These are phyloP conservation scores for Arthrobotrys megalospora DNA, from an alignment of 2,329 filamentous ascomycete species.

Conservation along the genomic window DNA sequence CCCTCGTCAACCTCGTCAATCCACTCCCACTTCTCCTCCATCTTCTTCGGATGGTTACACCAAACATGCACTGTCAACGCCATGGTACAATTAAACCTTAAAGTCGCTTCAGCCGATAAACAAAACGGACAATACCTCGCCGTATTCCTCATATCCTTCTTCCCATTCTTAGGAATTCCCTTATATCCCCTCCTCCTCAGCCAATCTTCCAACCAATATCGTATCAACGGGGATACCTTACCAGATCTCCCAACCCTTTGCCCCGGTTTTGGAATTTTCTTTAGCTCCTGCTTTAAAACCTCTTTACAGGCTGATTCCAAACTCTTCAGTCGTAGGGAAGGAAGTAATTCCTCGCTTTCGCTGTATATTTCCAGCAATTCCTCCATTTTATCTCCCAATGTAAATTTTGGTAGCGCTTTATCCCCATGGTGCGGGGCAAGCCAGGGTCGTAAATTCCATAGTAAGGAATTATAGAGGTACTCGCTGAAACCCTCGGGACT, in stretches of 20 bases:
- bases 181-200: slow-evolving; percentile 29
- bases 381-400: slow-evolving; percentile 32
- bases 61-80: slow-evolving; percentile 43
- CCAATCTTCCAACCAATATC: slow-evolving; percentile 55
- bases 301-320: slow-evolving; percentile 8
- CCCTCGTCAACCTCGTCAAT: not conserved
- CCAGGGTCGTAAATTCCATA: slow-evolving; percentile 49
- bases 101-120: not conserved
- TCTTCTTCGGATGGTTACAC: slow-evolving; percentile 33
- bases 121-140: slow-evolving; percentile 50
- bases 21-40: slow-evolving; percentile 46
- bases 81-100: not conserved
- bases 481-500: slow-evolving; percentile 8
- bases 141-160: slow-evolving; percentile 33
- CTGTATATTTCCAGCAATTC: slow-evolving; percentile 32
- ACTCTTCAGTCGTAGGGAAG: not conserved
- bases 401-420: slow-evolving; percentile 34
- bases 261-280: slow-evolving; percentile 33
- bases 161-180: slow-evolving; percentile 9
- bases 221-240: slow-evolving; percentile 12
- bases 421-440: slow-evolving; percentile 40
- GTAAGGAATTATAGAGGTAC: slow-evolving; percentile 42
- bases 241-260: slow-evolving; percentile 9
- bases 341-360: slow-evolving; percentile 32
- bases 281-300: slow-evolving; percentile 11